These are phyloP conservation scores for Tolypocladium ophioglossoides DNA, from an alignment of 2,329 filamentous ascomycete genomes.

Conservation along the genomic window DNA sequence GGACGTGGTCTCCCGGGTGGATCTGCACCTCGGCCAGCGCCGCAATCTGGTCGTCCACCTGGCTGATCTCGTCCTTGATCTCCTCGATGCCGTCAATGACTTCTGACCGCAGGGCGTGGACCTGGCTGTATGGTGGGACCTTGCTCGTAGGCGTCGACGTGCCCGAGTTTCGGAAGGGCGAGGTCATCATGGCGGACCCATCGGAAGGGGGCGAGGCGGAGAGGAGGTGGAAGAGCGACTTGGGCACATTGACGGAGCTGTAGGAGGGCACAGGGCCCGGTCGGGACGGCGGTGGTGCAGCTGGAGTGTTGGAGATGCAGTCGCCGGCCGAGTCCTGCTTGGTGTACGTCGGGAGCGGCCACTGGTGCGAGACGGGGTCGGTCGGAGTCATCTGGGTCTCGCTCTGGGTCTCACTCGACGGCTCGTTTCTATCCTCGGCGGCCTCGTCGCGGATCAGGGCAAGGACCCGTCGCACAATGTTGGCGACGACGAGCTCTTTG, in stretches of 20 bases:
- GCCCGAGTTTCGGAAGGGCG: conserved; percentile 37
- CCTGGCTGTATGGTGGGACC: conserved; percentile 29
- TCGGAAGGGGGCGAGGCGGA: conserved; percentile 53
- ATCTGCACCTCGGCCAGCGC: conserved; percentile 84
- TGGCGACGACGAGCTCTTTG: conserved; percentile 83
- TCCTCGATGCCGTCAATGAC: conserved; percentile 91
- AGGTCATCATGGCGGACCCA: conserved; percentile 22
- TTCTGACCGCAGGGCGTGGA: conserved; percentile 73
- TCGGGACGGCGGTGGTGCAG: conserved; percentile 24
- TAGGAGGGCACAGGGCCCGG: conserved; percentile 53
- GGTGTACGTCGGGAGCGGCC: conserved; percentile 19
- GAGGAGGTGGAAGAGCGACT: conserved; percentile 82
- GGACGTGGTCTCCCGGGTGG: conserved; percentile 82
- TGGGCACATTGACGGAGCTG: conserved; percentile 54
- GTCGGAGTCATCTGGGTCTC: conserved; percentile 30
- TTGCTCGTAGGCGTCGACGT: conserved; percentile 36
- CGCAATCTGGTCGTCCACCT: conserved; percentile 89
- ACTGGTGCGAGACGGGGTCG: conserved; percentile 25
- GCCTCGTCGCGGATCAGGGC: conserved; percentile 88
- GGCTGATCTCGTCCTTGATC: conserved; percentile 88
- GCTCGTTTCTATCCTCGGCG: conserved; percentile 64
- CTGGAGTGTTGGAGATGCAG: conserved; percentile 15
- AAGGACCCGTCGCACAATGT: conserved; percentile 83
- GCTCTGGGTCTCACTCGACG: conserved; percentile 47
- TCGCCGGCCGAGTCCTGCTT: conserved; percentile 23